Evolutionary conservation across 1,284 basidiomycete genomes (phyloP).

Genomic region (Sanghuangporus weigelae): DNA sequence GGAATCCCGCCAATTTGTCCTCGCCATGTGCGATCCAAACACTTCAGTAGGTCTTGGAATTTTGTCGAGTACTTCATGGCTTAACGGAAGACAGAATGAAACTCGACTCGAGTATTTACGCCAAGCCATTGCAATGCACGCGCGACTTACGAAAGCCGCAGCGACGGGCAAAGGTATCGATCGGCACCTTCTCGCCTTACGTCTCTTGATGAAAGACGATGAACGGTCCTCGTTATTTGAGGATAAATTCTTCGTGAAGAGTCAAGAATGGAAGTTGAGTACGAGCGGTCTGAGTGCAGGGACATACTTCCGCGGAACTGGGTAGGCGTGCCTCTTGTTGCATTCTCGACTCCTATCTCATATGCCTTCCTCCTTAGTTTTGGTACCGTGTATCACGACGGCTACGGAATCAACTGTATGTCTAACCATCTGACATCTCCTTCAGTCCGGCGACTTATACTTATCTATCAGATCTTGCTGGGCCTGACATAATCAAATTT

Average conservation of each 20-base stretch:
- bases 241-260: slow-evolving; percentile 74
- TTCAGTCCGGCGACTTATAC: slow-evolving; percentile 2
- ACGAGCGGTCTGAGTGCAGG: slow-evolving; percentile 91
- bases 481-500: slow-evolving; percentile 81
- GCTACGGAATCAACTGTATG: slow-evolving; percentile 91
- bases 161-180: slow-evolving; percentile 87
- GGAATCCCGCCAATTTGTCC: slow-evolving; percentile 78
- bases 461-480: slow-evolving; percentile 67
- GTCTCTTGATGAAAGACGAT: slow-evolving; percentile 51
- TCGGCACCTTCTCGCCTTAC: slow-evolving; percentile 86
- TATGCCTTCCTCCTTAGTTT: slow-evolving; percentile 43
- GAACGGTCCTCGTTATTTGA: slow-evolving; percentile 58
- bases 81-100: slow-evolving; percentile 29
- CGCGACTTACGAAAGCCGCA: slow-evolving; percentile 71
- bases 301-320: slow-evolving; percentile 85
- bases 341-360: slow-evolving; percentile 17
- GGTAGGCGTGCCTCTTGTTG: slow-evolving; percentile 39
- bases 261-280: slow-evolving; percentile 86
- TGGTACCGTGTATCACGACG: slow-evolving; percentile 74
- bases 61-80: background rate
- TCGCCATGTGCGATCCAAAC: slow-evolving; percentile 62
- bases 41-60: slow-evolving; percentile 36
- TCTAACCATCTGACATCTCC: slow-evolving; percentile 18
- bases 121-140: slow-evolving; percentile 72
- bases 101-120: slow-evolving; percentile 53